Evolutionary conservation across 2,329 filamentous ascomycete genomes (phyloP), one percentile per base, ranked within the genome.

Genomic region (Cercospora sp.): DNA sequence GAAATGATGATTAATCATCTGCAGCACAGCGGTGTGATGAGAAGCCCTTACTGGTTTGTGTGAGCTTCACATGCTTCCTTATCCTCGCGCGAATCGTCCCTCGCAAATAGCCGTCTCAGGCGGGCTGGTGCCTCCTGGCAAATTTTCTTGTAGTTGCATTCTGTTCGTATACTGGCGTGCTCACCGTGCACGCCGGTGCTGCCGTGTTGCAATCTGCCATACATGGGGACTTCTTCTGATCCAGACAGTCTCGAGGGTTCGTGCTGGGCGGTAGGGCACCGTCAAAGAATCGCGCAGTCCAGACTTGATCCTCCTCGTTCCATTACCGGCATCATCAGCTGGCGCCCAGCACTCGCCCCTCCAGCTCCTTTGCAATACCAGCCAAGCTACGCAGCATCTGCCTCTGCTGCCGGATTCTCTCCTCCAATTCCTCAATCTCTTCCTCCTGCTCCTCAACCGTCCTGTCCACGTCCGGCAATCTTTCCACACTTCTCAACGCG

Each of bases 391-490:
- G 82, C 65, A 92, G 79, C 70, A 89, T 83, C 42, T 82, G 83
- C 65, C 84, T 86, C 82, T 94, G 90, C 75, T 81, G 82, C 73
- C 79, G 79, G 53, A 93, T 89, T 75, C 86, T 84, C 58, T 82
- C 84, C 80, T 93, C 88, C 40, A 94, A 82, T 73, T 88, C 85
- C 42, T 75, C 78, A 20, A 94, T 90, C 82, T 94, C 91, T 13
- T 84, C 84, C 73, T 90, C 84, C 81, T 94, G 92, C 77, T 93
- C 90, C 66, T 84, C 84, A 13, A 90, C 81, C 5, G 83, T 85
- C 63, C 91, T 85, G 18, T 87, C 82, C 77, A 94, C 87, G 79
- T 94, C 91, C 9, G 90, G 90, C 73, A 95, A 79, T 30, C 83
- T 82, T 75, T 85, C 84, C 63, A 93, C 83, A 73, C 89, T 87